Evolutionary conservation across 1,284 basidiomycete genomes (phyloP), one percentile per base, ranked within the genome.

Genomic region (Malassezia japonica): DNA sequence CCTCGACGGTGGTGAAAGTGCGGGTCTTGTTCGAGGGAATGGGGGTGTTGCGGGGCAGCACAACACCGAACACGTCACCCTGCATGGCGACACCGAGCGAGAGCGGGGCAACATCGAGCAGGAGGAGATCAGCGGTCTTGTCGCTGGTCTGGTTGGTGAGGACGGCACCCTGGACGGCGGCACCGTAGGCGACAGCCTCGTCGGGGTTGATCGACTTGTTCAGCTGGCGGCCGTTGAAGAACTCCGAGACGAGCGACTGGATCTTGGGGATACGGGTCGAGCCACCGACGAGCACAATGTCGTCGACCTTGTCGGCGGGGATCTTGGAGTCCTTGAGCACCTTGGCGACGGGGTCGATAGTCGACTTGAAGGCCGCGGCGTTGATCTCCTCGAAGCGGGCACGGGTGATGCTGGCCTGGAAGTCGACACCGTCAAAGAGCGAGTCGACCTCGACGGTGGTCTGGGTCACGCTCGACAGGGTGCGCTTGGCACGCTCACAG

Each of bases 371-470:
- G 73, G 85, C 78, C 45, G 77, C 70, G 58, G 87, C 87, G 76
- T 95, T 95, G 80, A 98, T 92, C 80, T 98, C 92, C 79, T 99
- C 94, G 79, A 99, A 98, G 76, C 91, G 88, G 67, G 94, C 94
- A 82, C 94, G 64, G 58, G 63, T 66, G 53, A 72, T 71, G 62
- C 66, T 65, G 56, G 63, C 61, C 59, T 65, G 63, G 66, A 70
- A 70, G 66, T 72, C 57, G 74, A 78, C 58, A 61, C 84, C 86
- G 81, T 92, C 83, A 82, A 81, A 96, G 70, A 98, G 83, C 24
- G 92, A 99, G 80, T 98, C 94, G 69, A 98, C 89, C 79, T 98
- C 92, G 70, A 98, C 85, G 59, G 90, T 94, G 71, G 92, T 98
- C 80, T 96, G 92, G 59, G 92, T 84, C 71, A 94, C 92, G 70